Conservation (phyloP, 768 basidiomycete genomes). For the Phlebiopsis gigantea region DNA sequence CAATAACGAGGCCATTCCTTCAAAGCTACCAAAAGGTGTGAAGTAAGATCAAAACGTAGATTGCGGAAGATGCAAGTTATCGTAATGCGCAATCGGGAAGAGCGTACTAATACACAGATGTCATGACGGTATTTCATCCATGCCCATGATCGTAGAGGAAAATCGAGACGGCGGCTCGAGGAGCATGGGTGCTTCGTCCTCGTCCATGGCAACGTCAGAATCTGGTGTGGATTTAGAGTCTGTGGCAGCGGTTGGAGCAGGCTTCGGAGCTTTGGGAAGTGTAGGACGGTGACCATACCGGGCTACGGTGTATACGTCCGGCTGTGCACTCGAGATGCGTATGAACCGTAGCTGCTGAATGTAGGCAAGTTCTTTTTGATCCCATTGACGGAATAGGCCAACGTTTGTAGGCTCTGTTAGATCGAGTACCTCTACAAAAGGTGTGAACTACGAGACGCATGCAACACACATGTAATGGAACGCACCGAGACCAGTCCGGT, state of each 20-base stretch:
- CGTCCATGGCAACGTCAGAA: conserved; percentile 22
- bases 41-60: too few relatives aligned
- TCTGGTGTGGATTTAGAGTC: neutral
- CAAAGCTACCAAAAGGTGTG: neutral
- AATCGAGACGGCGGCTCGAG: conserved; percentile 29
- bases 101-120: neutral
- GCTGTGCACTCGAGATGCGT: conserved; percentile 59
- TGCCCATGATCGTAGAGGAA: conserved; percentile 32
- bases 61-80: too few relatives aligned
- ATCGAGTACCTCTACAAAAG: conserved; percentile 64
- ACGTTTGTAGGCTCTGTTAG: conserved; percentile 69
- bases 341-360: conserved; percentile 70
- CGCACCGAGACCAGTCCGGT: conserved; percentile 79
- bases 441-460: neutral
- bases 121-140: conserved; percentile 27
- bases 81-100: neutral
- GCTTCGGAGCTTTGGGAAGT: conserved; percentile 17
- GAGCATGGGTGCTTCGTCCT: conserved; percentile 23
- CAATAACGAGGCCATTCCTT: neutral
- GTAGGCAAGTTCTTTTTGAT: conserved; percentile 68
- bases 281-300: conserved; percentile 54
- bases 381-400: conserved; percentile 71
- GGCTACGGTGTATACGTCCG: conserved; percentile 44
- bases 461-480: conserved; percentile 6
- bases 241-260: conserved; percentile 12